These are phyloP conservation scores for Calonectria pseudoreteaudii DNA, from an alignment of 2,329 filamentous ascomycete species.

Conservation along the genomic window DNA sequence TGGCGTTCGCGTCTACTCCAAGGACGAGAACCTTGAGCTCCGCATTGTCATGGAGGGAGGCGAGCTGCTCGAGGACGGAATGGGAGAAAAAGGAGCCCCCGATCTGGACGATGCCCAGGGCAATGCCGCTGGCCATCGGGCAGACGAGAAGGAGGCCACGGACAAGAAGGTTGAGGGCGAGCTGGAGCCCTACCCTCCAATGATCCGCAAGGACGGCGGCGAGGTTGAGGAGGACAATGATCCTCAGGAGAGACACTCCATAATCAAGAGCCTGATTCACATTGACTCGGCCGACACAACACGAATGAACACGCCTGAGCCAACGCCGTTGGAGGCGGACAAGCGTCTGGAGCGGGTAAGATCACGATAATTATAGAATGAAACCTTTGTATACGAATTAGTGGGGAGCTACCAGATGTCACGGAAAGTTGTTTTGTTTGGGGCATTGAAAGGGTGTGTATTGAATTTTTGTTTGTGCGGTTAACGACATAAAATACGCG, in stretches of 20 bases:
- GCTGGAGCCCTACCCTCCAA: constrained; percentile 33
- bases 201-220: constrained; percentile 42
- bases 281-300: constrained; percentile 45
- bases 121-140: constrained; percentile 63
- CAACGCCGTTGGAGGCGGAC: constrained; percentile 46
- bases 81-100: constrained; percentile 67
- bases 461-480: constrained; percentile 9
- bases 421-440: not conserved
- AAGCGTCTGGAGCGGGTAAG: constrained; percentile 39
- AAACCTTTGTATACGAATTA: constrained; percentile 3
- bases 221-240: constrained; percentile 36
- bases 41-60: constrained; percentile 68
- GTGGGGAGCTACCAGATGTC: not conserved
- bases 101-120: constrained; percentile 69
- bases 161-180: constrained; percentile 25
- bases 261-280: constrained; percentile 43
- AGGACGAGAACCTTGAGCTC: constrained; percentile 66
- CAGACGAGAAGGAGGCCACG: constrained; percentile 27
- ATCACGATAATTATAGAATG: constrained; percentile 5
- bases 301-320: constrained; percentile 45
- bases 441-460: not conserved
- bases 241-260: constrained; percentile 34
- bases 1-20: constrained; percentile 71
- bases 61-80: constrained; percentile 64
- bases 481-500: not conserved